phyloP scores from a whole-genome alignment of 495 filamentous ascomycete species.

The Daldinia vernicosa region DNA sequence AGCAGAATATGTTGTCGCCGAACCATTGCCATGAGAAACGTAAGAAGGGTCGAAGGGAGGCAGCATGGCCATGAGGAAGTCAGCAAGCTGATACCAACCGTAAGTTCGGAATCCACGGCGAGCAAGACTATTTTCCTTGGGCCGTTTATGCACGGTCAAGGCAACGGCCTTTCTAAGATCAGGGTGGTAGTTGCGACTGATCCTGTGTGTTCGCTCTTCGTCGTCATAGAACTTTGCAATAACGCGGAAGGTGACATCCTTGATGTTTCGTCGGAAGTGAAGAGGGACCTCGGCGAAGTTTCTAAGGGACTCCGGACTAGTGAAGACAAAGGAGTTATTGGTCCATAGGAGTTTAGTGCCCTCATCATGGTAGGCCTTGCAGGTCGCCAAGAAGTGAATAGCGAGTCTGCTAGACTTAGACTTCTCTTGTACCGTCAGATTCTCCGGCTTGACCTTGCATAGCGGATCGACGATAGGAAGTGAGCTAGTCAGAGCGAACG shows the following conservation, averaged over 20 bases:
- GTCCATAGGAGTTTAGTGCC: conserved; percentile 53
- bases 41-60: conserved; percentile 48
- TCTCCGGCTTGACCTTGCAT: conserved; percentile 46
- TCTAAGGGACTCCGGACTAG: conserved; percentile 50
- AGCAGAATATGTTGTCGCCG: background rate
- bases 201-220: conserved; percentile 45
- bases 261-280: conserved; percentile 47
- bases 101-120: conserved; percentile 57
- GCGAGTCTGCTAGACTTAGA: conserved; percentile 48
- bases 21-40: background rate
- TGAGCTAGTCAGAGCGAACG: conserved; percentile 53
- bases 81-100: conserved; percentile 57
- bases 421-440: conserved; percentile 48
- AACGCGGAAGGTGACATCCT: conserved; percentile 54
- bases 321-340: conserved; percentile 60
- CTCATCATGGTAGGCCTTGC: conserved; percentile 52
- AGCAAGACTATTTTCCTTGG: conserved; percentile 47
- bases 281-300: conserved; percentile 51
- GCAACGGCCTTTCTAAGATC: conserved; percentile 45
- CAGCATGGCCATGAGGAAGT: conserved; percentile 54
- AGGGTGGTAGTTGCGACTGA: conserved; percentile 41
- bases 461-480: conserved; percentile 60
- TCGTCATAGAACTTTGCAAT: conserved; percentile 60
- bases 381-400: conserved; percentile 55
- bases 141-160: conserved; percentile 46